These are phyloP conservation scores for Ascobolus immersus DNA, from an alignment of 495 filamentous ascomycete species.

Conservation along the genomic window DNA sequence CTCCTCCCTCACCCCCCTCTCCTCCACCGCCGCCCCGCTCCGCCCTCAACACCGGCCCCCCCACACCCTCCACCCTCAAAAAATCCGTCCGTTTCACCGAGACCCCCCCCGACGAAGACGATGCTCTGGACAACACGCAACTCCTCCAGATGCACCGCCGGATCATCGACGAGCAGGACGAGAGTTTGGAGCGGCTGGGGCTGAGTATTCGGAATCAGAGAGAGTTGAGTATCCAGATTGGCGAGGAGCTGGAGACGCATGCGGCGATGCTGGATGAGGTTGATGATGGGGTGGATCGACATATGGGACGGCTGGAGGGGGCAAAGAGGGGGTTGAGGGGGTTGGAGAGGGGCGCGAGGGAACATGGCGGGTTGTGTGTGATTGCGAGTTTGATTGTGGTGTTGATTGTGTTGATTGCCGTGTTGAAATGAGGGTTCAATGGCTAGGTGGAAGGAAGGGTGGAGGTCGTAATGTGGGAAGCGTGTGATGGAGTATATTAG, in stretches of 20 bases:
- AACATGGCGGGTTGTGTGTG: conserved; percentile 38
- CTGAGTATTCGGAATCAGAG: conserved; percentile 73
- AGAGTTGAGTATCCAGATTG: conserved; percentile 84
- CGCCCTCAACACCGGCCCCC: too few species aligned
- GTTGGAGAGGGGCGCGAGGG: conserved; percentile 45
- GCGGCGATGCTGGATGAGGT: conserved; percentile 71
- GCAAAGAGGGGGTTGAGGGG: conserved; percentile 44
- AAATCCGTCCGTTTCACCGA: conserved; percentile 74
- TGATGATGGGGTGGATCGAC: conserved; percentile 56
- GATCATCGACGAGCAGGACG: conserved; percentile 65
- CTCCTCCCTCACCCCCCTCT: too few species aligned
- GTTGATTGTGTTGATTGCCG: conserved; percentile 49
- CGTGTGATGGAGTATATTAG: conserved; percentile 7
- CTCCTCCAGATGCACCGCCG: conserved; percentile 62
- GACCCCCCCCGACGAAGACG: conserved; percentile 25
- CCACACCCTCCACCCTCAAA: conserved; percentile 8
- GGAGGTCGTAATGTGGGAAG: conserved; percentile 6
- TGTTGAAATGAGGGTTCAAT: conserved; percentile 43
- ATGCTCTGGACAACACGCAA: conserved; percentile 58
- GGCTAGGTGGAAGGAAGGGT: too few species aligned
- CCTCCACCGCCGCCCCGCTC: too few species aligned
- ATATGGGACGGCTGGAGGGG: conserved; percentile 44
- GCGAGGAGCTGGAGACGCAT: conserved; percentile 81
- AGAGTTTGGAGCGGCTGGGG: conserved; percentile 68
- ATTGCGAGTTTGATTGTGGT: conserved; percentile 54